These are phyloP conservation scores for Eremochloa ophiuroides DNA, from an alignment of 176 grass and related monocot genomes.

Conservation along the genomic window DNA sequence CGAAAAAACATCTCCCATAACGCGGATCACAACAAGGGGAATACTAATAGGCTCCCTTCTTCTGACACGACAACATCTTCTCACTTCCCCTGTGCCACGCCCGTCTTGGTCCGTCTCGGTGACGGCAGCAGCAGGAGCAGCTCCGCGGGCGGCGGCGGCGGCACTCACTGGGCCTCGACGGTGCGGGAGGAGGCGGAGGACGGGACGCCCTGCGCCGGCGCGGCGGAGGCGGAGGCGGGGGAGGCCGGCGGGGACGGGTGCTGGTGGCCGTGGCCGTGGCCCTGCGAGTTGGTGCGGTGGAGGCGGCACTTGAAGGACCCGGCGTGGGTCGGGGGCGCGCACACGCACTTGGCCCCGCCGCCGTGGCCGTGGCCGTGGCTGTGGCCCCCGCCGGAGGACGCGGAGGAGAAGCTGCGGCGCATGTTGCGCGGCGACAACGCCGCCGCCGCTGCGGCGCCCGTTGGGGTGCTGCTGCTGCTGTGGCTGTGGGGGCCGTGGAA, in stretches of 20 bases:
- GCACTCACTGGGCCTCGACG: constrained; percentile 61
- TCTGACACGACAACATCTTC: not conserved
- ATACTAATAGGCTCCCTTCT: constrained; percentile 37
- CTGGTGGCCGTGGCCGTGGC: constrained; percentile 32
- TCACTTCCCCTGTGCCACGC: not conserved
- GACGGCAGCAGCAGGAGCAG: not conserved
- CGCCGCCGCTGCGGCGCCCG: constrained; percentile 5
- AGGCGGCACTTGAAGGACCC: constrained; percentile 92
- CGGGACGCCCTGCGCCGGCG: constrained; percentile 7
- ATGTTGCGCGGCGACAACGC: constrained; percentile 43
- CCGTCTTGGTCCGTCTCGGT: not conserved
- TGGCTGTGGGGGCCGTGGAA: constrained; percentile 30
- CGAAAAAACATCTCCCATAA: not conserved
- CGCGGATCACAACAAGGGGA: constrained; percentile 32
- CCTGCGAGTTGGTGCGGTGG: constrained; percentile 58
- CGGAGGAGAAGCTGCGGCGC: constrained; percentile 33
- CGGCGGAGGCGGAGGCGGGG: not conserved
- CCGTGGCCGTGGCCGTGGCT: not conserved
- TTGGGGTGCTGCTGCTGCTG: constrained; percentile 33
- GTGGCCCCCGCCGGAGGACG: constrained; percentile 19
- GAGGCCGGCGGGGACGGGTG: constrained; percentile 24
- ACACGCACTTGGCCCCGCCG: constrained; percentile 65
- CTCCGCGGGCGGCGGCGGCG: not conserved
- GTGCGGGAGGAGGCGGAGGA: constrained; percentile 36
- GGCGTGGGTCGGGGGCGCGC: constrained; percentile 69